These are phyloP conservation scores for Brassica hybrid DNA, from an alignment of 441 rosid species.

Conservation along the genomic window DNA sequence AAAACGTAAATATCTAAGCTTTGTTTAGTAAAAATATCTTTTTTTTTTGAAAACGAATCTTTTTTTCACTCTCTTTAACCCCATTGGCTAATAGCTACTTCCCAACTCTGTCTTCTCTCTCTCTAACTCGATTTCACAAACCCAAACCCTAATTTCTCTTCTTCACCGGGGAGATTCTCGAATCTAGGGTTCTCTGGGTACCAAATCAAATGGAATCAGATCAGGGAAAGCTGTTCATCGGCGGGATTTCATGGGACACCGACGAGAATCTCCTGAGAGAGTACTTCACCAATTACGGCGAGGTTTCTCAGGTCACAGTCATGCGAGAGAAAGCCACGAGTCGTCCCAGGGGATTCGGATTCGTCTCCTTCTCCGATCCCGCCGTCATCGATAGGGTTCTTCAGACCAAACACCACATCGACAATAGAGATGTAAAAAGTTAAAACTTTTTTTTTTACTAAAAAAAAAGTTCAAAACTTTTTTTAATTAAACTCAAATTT, in stretches of 20 bases:
- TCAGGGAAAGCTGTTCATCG: slow-evolving; percentile 95
- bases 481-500: not conserved
- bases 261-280: slow-evolving; percentile 75
- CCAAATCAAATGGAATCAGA: slow-evolving; percentile 76
- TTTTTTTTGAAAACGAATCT: not conserved
- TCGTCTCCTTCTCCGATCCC: slow-evolving; percentile 85
- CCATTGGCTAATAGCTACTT: slow-evolving; percentile 28
- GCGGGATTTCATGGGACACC: slow-evolving; percentile 99
- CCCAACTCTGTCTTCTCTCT: not conserved
- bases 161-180: slow-evolving; percentile 34
- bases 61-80: slow-evolving; percentile 30
- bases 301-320: slow-evolving; percentile 77
- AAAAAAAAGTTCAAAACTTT: not conserved
- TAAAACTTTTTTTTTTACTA: not conserved
- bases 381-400: slow-evolving; percentile 76
- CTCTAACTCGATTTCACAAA: slow-evolving; percentile 33
- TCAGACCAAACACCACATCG: slow-evolving; percentile 79
- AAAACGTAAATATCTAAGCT: not conserved
- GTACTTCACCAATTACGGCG: slow-evolving; percentile 77
- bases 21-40: not conserved
- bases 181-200: slow-evolving; percentile 19
- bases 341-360: slow-evolving; percentile 89
- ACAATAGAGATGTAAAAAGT: slow-evolving; percentile 68
- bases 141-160: slow-evolving; percentile 47
- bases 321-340: slow-evolving; percentile 85